phyloP scores from a whole-genome alignment of 768 basidiomycete species.

The Clathrus columnatus region DNA sequence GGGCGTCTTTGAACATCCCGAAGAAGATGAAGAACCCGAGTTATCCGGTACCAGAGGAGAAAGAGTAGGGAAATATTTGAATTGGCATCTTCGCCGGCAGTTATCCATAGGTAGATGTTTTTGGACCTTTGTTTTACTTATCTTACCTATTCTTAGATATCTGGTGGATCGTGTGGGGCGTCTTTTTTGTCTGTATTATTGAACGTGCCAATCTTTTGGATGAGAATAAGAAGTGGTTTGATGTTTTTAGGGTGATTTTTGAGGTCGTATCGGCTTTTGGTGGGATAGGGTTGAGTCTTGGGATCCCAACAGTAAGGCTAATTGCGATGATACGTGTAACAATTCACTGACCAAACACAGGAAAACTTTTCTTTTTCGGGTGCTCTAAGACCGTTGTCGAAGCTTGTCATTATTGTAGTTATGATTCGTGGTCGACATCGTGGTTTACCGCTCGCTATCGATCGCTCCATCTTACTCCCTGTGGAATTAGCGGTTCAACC shows the following conservation, averaged over 20 bases:
- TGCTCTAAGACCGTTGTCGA: slow-evolving; percentile 69
- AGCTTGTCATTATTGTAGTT: slow-evolving; percentile 76
- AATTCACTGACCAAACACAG: slow-evolving; percentile 36
- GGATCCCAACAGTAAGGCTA: slow-evolving; percentile 63
- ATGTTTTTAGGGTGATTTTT: slow-evolving; percentile 41
- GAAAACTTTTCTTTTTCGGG: slow-evolving; percentile 77
- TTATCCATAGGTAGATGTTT: slow-evolving; percentile 71
- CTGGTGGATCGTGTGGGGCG: slow-evolving; percentile 87
- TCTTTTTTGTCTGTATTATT: slow-evolving; percentile 88
- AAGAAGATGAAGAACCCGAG: slow-evolving; percentile 39
- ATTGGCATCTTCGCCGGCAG: slow-evolving; percentile 78
- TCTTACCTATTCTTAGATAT: slow-evolving; percentile 53
- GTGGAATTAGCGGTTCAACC: slow-evolving; percentile 34
- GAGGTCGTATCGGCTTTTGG: slow-evolving; percentile 86
- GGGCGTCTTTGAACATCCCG: slow-evolving; percentile 52
- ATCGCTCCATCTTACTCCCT: slow-evolving; percentile 79
- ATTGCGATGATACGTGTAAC: slow-evolving; percentile 10
- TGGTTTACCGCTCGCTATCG: slow-evolving; percentile 79
- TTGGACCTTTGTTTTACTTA: neutral
- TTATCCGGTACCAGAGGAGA: slow-evolving; percentile 40
- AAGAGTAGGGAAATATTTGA: slow-evolving; percentile 69
- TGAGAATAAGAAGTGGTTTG: neutral
- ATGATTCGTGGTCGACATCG: slow-evolving; percentile 95
- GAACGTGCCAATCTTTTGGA: slow-evolving; percentile 30
- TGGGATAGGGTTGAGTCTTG: slow-evolving; percentile 82